Percentiles rank a stretch among this genome's conserved stretches.
Conservation (phyloP, 1,284 basidiomycete species). For the Malassezia obtusa region DNA sequence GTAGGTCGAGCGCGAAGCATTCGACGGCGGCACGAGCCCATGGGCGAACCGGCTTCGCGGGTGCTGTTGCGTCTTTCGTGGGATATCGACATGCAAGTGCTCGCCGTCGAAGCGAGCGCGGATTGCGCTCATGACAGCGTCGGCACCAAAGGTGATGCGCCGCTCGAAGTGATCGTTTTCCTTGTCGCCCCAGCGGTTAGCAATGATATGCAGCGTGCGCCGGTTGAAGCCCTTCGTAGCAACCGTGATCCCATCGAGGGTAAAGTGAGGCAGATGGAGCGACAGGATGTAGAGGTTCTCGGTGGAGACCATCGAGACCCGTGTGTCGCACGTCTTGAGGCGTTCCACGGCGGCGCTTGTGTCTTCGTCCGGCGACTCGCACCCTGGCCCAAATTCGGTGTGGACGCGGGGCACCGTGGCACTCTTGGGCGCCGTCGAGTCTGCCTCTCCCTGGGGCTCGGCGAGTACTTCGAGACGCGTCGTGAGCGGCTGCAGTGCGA, state of each 20-base stretch:
- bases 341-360: not conserved
- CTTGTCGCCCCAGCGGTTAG: constrained; percentile 36
- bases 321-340: not conserved
- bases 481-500: too few relatives aligned
- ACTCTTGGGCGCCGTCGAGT: too few relatives aligned
- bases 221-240: constrained; percentile 36
- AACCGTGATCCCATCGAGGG: constrained; percentile 36
- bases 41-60: not conserved
- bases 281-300: constrained; percentile 21
- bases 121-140: constrained; percentile 12
- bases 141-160: constrained; percentile 27
- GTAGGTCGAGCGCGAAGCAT: too few relatives aligned
- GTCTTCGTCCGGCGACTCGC: too few relatives aligned
- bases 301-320: constrained; percentile 22
- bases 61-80: not conserved
- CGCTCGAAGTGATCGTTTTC: constrained; percentile 36
- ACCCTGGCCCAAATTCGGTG: not conserved
- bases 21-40: too few relatives aligned
- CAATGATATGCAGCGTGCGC: constrained; percentile 39
- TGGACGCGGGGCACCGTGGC: not conserved
- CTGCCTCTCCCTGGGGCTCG: too few relatives aligned
- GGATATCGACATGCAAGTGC: constrained; percentile 5
- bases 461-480: too few relatives aligned
- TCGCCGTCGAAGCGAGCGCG: constrained; percentile 14
- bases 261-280: constrained; percentile 34